Evolutionary conservation across 176 grass and related monocot species (phyloP).

Genomic region (Lolium perenne): DNA sequence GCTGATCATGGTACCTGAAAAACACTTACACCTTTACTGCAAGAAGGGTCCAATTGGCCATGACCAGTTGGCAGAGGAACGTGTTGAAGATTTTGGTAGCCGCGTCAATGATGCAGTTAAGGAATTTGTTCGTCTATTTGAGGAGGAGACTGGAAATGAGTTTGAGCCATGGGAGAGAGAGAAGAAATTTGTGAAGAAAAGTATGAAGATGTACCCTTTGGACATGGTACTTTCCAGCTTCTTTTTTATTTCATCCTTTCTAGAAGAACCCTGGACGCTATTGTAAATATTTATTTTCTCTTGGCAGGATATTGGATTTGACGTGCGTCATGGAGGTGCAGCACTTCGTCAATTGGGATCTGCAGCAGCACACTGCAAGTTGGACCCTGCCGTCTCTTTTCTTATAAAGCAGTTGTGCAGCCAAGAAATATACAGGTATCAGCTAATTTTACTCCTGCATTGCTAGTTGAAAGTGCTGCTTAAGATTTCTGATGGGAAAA

Average conservation of each 20-base stretch:
- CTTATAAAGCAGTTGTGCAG: constrained; percentile 79
- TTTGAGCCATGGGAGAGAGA: constrained; percentile 87
- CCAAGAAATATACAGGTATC: constrained; percentile 85
- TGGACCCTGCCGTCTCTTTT: constrained; percentile 62
- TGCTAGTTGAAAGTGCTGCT: neutral
- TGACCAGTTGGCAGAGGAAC: constrained; percentile 74
- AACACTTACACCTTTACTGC: constrained; percentile 78
- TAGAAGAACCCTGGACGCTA: neutral
- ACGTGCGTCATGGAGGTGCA: constrained; percentile 66
- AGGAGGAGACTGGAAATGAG: constrained; percentile 80
- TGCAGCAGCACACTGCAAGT: constrained; percentile 70
- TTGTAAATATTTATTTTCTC: neutral
- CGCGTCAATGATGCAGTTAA: constrained; percentile 58
- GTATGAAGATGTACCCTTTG: constrained; percentile 73
- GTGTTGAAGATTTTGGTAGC: constrained; percentile 76
- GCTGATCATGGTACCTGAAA: constrained; percentile 69
- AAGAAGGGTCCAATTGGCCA: constrained; percentile 71
- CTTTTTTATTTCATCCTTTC: neutral
- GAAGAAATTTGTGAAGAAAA: constrained; percentile 79
- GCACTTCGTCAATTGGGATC: constrained; percentile 56
- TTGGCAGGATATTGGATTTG: constrained; percentile 65
- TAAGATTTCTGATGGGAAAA: neutral
- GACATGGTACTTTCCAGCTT: constrained; percentile 69
- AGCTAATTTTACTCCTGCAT: neutral
- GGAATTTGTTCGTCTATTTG: constrained; percentile 74